Evolutionary conservation across 768 basidiomycete genomes (phyloP).

Genomic region (Trichaptum fuscoviolaceum): DNA sequence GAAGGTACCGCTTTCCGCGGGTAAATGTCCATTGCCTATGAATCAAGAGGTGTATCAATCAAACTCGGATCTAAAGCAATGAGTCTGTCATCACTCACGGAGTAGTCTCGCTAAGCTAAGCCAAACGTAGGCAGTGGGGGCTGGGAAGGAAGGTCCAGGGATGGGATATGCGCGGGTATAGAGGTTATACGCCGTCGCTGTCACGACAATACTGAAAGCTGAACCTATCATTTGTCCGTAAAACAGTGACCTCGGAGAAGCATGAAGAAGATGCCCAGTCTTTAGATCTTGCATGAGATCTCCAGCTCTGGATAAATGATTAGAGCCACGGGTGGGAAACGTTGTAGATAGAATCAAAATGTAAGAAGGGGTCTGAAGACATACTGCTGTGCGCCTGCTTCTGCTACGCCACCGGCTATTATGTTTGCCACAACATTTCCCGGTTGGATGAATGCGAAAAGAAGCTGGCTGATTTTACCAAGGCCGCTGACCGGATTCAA

Average conservation of each 20-base stretch:
- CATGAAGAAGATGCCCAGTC: constrained; percentile 88
- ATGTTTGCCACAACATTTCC: constrained; percentile 97
- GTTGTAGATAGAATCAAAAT: neutral
- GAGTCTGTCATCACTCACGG: constrained; percentile 40
- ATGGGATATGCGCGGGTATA: constrained; percentile 86
- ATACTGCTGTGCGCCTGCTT: constrained; percentile 91
- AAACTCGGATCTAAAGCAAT: constrained; percentile 4
- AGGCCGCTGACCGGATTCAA: constrained; percentile 88
- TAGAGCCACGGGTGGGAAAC: constrained; percentile 9
- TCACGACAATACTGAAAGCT: constrained; percentile 81
- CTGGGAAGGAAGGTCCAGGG: constrained; percentile 92
- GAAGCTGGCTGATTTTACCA: constrained; percentile 90
- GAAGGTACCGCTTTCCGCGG: constrained; percentile 65
- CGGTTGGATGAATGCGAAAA: constrained; percentile 92
- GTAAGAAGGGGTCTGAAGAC: constrained; percentile 18
- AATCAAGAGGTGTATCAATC: constrained; percentile 24
- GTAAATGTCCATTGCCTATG: constrained; percentile 77
- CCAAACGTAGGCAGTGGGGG: constrained; percentile 96
- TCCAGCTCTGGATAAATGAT: constrained; percentile 57
- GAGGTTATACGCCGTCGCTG: constrained; percentile 79
- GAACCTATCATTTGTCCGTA: constrained; percentile 92
- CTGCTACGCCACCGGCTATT: constrained; percentile 94
- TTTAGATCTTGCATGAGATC: constrained; percentile 99
- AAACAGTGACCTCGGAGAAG: constrained; percentile 92
- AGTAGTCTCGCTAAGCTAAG: constrained; percentile 68